phyloP scores from a whole-genome alignment of 352 stramenopile genomes.

The Globisporangium nodosum region DNA sequence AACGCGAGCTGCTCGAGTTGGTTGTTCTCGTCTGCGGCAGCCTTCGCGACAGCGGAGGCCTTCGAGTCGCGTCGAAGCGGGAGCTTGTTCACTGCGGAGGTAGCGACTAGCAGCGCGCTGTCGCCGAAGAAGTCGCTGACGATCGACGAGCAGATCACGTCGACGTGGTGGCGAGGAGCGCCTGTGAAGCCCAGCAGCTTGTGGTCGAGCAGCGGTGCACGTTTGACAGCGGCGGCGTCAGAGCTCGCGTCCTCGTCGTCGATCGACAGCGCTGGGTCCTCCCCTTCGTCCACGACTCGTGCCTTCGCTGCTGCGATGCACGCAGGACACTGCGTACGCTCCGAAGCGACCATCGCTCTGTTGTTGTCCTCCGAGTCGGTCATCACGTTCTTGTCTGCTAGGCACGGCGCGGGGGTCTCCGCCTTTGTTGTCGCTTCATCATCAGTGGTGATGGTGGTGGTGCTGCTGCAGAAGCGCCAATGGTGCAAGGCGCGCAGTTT shows the following conservation, averaged over 20 bases:
- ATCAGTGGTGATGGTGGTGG: too few species aligned
- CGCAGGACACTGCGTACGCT: neutral
- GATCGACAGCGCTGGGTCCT: slow-evolving; percentile 6
- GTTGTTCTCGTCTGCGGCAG: neutral
- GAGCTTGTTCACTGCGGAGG: neutral
- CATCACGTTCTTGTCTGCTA: slow-evolving; percentile 6
- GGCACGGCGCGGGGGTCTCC: too few species aligned
- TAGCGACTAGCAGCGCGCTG: neutral
- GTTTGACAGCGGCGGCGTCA: neutral
- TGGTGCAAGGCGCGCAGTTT: slow-evolving; percentile 24
- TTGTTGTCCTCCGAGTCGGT: slow-evolving; percentile 8
- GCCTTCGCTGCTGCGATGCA: neutral
- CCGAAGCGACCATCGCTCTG: too few species aligned
- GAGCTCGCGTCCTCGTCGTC: neutral
- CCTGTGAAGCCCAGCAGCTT: neutral
- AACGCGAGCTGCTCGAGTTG: slow-evolving; percentile 5
- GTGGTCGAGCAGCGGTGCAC: too few species aligned
- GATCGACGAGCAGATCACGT: slow-evolving; percentile 40
- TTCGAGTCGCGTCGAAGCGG: neutral
- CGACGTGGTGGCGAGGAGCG: slow-evolving; percentile 17
- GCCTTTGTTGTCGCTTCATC: neutral
- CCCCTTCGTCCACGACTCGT: neutral
- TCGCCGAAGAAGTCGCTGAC: slow-evolving; percentile 33
- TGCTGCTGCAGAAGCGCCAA: slow-evolving; percentile 22
- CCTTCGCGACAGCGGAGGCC: neutral